A percentile compares a stretch with the other conserved stretches of the same genome.
phyloP scores from a whole-genome alignment of 1,139 yeast species.

The Debaryomyces nepalensis region DNA sequence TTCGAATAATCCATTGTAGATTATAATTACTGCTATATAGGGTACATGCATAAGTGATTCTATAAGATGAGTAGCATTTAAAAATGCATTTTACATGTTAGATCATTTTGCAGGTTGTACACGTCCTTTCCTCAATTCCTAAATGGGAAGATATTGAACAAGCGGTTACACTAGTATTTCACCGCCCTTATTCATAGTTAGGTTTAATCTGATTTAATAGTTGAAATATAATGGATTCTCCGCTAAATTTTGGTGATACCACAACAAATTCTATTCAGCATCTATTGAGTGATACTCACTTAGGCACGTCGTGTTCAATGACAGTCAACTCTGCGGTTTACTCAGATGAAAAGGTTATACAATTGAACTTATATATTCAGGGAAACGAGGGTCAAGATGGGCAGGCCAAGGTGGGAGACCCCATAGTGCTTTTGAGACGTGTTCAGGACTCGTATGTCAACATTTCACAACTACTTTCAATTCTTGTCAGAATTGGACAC shows the following conservation, averaged over 20 bases:
- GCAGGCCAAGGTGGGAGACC: conserved; percentile 15
- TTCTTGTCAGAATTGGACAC: conserved; percentile 37
- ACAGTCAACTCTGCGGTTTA: conserved; percentile 39
- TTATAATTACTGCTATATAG: not conserved
- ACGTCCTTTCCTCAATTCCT: conserved; percentile 16
- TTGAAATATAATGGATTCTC: conserved; percentile 44
- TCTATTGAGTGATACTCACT: conserved; percentile 43
- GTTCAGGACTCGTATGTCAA: conserved; percentile 52
- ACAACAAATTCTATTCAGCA: conserved; percentile 48
- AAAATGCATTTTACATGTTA: conserved; percentile 14
- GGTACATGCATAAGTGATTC: not conserved
- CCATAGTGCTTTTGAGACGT: conserved; percentile 40
- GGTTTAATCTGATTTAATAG: not conserved
- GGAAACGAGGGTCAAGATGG: conserved; percentile 5
- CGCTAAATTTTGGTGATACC: conserved; percentile 48
- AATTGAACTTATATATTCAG: conserved; percentile 26
- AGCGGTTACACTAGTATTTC: too few species aligned
- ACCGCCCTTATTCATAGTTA: not conserved
- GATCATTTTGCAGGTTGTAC: conserved; percentile 16
- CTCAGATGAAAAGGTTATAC: conserved; percentile 46
- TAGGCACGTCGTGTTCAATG: conserved; percentile 27
- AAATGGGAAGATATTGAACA: conserved; percentile 14
- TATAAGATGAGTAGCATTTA: conserved; percentile 4
- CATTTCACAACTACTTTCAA: conserved; percentile 41
- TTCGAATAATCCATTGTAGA: conserved; percentile 49